phyloP scores from a whole-genome alignment of 164 flowering plant species.

The Nymphaea colorata region DNA sequence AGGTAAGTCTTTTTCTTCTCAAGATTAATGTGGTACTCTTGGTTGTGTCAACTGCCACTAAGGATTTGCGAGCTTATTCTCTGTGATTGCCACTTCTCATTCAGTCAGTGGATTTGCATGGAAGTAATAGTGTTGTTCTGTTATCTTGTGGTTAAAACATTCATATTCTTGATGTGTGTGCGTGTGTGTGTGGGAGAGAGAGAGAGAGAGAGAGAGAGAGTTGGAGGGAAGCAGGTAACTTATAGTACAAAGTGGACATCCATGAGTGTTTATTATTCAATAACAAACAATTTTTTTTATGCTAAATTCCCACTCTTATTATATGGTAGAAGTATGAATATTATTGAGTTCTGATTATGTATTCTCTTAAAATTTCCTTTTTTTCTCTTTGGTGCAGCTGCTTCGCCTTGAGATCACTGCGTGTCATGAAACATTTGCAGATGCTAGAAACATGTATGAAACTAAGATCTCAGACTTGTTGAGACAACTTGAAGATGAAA shows the following conservation, averaged over 20 bases:
- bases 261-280: too few species aligned
- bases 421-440: slow-evolving; percentile 51
- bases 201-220: too few species aligned
- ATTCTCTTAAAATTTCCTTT: not conserved
- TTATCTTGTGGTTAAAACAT: too few species aligned
- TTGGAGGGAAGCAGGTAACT: too few species aligned
- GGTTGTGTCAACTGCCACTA: not conserved
- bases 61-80: too few species aligned
- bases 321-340: not conserved
- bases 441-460: slow-evolving; percentile 59
- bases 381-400: slow-evolving; percentile 16
- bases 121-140: too few species aligned
- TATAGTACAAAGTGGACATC: too few species aligned
- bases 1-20: not conserved
- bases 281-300: not conserved
- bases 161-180: too few species aligned
- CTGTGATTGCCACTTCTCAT: too few species aligned
- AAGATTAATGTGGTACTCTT: not conserved
- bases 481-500: slow-evolving; percentile 45
- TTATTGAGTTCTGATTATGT: not conserved
- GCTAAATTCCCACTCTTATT: not conserved
- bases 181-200: too few species aligned
- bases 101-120: too few species aligned
- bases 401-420: slow-evolving; percentile 43
- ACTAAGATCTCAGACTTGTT: slow-evolving; percentile 39